Base-by-base conservation (phyloP, 371 early-diverging fungal genomes). In the Globomyces sp. region DNA sequence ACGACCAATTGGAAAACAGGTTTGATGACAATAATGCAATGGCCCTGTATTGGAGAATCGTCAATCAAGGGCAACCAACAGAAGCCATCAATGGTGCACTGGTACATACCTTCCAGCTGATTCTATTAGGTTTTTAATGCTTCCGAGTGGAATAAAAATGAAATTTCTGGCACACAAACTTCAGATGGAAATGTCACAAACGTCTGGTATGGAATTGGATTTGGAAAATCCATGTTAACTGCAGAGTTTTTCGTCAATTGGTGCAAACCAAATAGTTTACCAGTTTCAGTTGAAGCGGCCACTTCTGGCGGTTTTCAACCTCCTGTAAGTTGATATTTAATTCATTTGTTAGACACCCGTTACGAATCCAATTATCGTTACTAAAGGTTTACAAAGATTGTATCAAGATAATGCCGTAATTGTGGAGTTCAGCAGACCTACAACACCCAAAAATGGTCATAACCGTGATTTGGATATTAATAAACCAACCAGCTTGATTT, bases 201-300 rank as follows among this genome's bases (percentile, higher is more conserved):
- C 1, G 49, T 69, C 39, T 55, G 55, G 55, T 55, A 39, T 55
- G 70, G 66, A 2, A 58, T 69, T 24, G 70, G 64, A 39, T 66
- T 63, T 45, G 70, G 70, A 2, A 41, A 48, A 47, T 34, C 50
- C 42, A 69, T 69, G 70, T 55, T 69, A 13, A 49, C 43, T 13
- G 70, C 60, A 43, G 61, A 69, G 42, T 69, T 69, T 60, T 48
- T 69, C 4, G 57, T 69, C 24, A 13, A 37, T 41, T 66, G 65
- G 10, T 46, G 61, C 13, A 40, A 53, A 44, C 6, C 41, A 43
- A 45, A 55, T 42, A 37, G 24, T 13, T 10, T 4, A n/a, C 52
- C 64, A 10, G 57, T 63, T 8, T n/a, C 41, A 3, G 37, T 60
- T 44, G 48, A 60, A 46, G 48, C 46, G 40, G n/a, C 37, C 45